Evolutionary conservation across 1,284 basidiomycete genomes (phyloP), one percentile per base, ranked within the genome.

Genomic region (Melanopsichium pennsylvanicum): DNA sequence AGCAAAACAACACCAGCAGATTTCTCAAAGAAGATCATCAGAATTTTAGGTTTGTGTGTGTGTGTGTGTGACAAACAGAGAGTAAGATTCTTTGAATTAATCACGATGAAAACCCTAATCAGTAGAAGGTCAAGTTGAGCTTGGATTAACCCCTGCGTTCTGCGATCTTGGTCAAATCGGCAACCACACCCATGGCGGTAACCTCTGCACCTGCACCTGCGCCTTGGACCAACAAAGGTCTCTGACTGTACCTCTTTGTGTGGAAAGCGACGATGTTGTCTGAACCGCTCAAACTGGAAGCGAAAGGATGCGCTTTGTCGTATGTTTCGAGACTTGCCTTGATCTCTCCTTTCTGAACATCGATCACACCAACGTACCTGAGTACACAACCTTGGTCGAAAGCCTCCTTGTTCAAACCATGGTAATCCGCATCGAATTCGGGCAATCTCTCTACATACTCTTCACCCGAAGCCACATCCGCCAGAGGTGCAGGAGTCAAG

Each of bases 231-330:
- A 97, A 91, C 60, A 99, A 84, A 0, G 75, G 95, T 4, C 75
- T 38, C 5, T 48, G 49, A 91, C 48, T 91, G 78, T 81, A 86
- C 49, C 96, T 86, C 81, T 91, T 88, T 0, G 95, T 97, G 81
- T 91, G 89, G 87, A 97, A 97, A 84, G 95, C 91, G 80, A 99
- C 87, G 79, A 98, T 97, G 82, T 97, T 98, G 83, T 98, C 96
- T 21, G 92, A 93, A 1, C 95, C 96, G 27, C 91, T 90, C 11
- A 98, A 87, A 0, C 93, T 91, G 1, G 93, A 95, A 1, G 93
- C 95, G 75, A 98, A 97, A 0, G 95, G 90, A 82, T 98, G 95
- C 22, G 88, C 87, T n/a, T n/a, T n/a, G n/a, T n/a, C 34, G 18
- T 36, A 97, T 91, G 88, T 90, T 79, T 91, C 90, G 34, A 99